Evolutionary conservation across 352 stramenopile species (phyloP), one percentile per base, ranked within the genome.

Genomic region (Globisporangium acanthophoron): DNA sequence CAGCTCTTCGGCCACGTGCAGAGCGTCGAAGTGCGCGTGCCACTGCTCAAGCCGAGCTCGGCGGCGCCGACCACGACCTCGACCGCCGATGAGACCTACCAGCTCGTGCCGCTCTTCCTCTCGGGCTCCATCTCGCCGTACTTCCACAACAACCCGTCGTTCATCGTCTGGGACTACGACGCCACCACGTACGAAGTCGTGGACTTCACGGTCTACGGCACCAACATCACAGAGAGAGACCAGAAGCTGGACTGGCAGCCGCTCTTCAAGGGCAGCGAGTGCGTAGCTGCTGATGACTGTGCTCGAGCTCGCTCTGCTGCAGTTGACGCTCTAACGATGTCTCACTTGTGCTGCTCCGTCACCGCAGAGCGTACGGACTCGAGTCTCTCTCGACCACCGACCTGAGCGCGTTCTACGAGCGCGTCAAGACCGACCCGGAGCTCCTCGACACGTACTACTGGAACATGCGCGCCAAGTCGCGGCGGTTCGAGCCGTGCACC

Each of bases 1-100:
- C 29, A 94, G 67, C 62, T 97, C 24, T 97, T 96, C 74, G 92
- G 87, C 2, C 90, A 97, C 69, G 73, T 97, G 4, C 92, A 98
- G 70, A 90, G 78, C 20, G 71, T 97, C 58, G 90, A 98, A 71
- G 92, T 97, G 59, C 87, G 90, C 35, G 47, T 87, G 29, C 73
- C 75, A 2, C 66, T 21, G n/a, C 16, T 46, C 41, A 46, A 46
- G 41, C 20, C 41, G 71, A 40, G 49, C 62, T 11, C 13, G 11
- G 48, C 58, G n/a, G 43, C 59, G 31, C 54, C 41, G 2, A 56
- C 61, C 13, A 21, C 48, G 41, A 40, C 16, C 13, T 40, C 29
- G 29, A 46, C 18, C 21, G 41, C 20, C 24, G 33, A 52, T 13
- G 63, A 64, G 20, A 47, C 53, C 33, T 61, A 52, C 11, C 54